Base-by-base conservation (phyloP, 108 stramenopile species). In the Cyclostephanos invisitatus region DNA sequence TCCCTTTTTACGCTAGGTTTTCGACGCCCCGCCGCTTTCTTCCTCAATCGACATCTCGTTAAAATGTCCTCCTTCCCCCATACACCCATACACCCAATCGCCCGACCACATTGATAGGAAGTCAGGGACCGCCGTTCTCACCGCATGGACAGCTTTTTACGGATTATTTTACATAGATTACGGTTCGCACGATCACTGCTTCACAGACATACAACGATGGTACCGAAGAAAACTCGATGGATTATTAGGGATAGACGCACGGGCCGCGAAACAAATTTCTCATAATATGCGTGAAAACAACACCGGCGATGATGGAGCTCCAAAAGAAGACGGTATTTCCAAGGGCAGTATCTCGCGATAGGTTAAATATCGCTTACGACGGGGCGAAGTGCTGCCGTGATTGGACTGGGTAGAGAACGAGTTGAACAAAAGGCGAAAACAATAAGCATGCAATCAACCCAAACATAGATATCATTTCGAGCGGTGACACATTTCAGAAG, bases 111-210 rank as follows among this genome's bases (percentile, higher is more conserved):
- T 72, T n/a, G 40, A 18, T 25, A 78, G 77, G 80, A 81, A 81
- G 28, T 56, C 80, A 32, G 80, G 74, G 12, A 81, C 80, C 4
- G 80, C 75, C 2, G 75, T 81, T 4, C 18, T 72, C 20, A 81
- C 80, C 27, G 42, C 73, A 27, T 70, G 44, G 57, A 81, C 80
- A 37, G 70, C 75, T 48, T 81, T 63, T 53, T 76, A 81, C 40
- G 68, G 68, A 35, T 50, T 81, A 60, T 81, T 81, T 44, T 58
- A 72, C 35, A 62, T 81, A 29, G 80, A 81, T 63, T 81, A 81
- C 59, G 80, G 80, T 64, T 55, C 66, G 24, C 44, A 72, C 40
- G 69, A 75, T 17, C 80, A 81, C 48, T 68, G 69, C 5, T 81
- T 81, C 59, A 72, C 80, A 17, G 70, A 71, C 2, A 58, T 81